Evolutionary conservation across 2,329 filamentous ascomycete genomes (phyloP).

Genomic region (Teratosphaeria destructans): DNA sequence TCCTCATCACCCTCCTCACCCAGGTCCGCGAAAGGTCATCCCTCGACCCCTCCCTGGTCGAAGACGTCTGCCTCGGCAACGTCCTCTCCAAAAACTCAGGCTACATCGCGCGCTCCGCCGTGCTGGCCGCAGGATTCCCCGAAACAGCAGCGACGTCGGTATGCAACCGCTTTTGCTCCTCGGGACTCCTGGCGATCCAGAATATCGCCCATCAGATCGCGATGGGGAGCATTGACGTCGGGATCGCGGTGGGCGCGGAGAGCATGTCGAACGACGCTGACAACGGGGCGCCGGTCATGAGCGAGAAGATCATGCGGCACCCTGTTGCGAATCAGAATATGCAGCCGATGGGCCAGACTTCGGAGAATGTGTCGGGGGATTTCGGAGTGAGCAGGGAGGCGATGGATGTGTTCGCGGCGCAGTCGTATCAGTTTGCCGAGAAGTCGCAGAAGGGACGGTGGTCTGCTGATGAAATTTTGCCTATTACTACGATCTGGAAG

Average conservation of each 20-base stretch:
- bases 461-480: slow-evolving; percentile 82
- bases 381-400: slow-evolving; percentile 67
- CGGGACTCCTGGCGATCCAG: slow-evolving; percentile 66
- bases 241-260: slow-evolving; percentile 83
- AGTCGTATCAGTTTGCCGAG: slow-evolving; percentile 80
- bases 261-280: slow-evolving; percentile 91
- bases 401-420: slow-evolving; percentile 84
- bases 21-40: slow-evolving; percentile 27
- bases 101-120: slow-evolving; percentile 78
- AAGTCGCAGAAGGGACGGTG: slow-evolving; percentile 72
- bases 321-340: slow-evolving; percentile 61
- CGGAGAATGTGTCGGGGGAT: slow-evolving; percentile 55
- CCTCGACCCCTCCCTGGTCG: slow-evolving; percentile 21
- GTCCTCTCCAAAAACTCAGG: slow-evolving; percentile 71
- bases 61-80: slow-evolving; percentile 83
- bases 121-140: slow-evolving; percentile 82
- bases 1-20: slow-evolving; percentile 73
- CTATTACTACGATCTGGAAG: slow-evolving; percentile 71
- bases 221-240: slow-evolving; percentile 59
- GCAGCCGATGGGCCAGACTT: slow-evolving; percentile 69
- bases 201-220: slow-evolving; percentile 65
- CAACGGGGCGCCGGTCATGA: slow-evolving; percentile 57
- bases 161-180: slow-evolving; percentile 80
- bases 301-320: slow-evolving; percentile 64
- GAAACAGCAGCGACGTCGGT: slow-evolving; percentile 71